phyloP scores from a whole-genome alignment of 2,329 filamentous ascomycete genomes.

The Aspergillus brasiliensis region DNA sequence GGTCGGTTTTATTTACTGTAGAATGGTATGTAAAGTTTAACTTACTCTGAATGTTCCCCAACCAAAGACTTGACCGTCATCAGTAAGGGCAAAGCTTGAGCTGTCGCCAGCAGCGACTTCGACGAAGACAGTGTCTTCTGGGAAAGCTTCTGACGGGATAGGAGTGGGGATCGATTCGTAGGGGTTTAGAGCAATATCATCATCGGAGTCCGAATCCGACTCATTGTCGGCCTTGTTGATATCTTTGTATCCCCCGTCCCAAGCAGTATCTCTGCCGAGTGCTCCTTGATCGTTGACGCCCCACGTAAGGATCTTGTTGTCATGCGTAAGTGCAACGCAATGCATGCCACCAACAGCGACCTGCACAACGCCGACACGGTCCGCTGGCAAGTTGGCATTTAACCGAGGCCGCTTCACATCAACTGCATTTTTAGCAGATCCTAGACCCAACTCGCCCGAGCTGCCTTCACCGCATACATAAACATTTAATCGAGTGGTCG shows the following conservation, averaged over 20 bases:
- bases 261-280: conserved; percentile 71
- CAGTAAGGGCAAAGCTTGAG: conserved; percentile 61
- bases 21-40: conserved; percentile 12
- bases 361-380: conserved; percentile 68
- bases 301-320: conserved; percentile 83
- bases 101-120: conserved; percentile 63
- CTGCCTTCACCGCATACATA: conserved; percentile 80
- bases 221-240: conserved; percentile 45
- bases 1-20: background rate
- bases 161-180: conserved; percentile 57
- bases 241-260: conserved; percentile 64
- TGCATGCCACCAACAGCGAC: conserved; percentile 83
- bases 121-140: conserved; percentile 57
- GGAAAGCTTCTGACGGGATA: conserved; percentile 52
- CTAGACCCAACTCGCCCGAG: conserved; percentile 80
- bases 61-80: conserved; percentile 62
- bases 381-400: conserved; percentile 61
- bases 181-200: conserved; percentile 59
- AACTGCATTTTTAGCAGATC: conserved; percentile 64
- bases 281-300: conserved; percentile 85
- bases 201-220: conserved; percentile 46
- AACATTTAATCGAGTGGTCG: conserved; percentile 62
- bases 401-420: conserved; percentile 75
- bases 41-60: conserved; percentile 64
- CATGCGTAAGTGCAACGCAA: conserved; percentile 71